phyloP scores from a whole-genome alignment of 139 green algal genomes.

The Tetradesmus lagerheimii region DNA sequence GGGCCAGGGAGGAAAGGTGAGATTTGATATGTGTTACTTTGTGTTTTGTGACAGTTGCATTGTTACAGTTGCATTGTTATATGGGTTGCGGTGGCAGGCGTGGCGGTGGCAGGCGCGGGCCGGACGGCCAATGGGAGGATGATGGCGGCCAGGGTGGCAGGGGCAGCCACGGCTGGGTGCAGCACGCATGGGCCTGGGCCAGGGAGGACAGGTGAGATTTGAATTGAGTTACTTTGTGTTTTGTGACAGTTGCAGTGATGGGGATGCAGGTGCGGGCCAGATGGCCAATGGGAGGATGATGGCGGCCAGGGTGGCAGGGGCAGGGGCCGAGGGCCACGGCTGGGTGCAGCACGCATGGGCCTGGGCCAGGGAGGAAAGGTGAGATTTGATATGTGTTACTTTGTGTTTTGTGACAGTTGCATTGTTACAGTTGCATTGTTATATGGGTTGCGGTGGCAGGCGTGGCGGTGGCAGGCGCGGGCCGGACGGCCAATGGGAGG shows the following conservation, averaged over 20 bases:
- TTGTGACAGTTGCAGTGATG: too few relatives aligned
- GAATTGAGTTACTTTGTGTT: background rate
- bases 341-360: background rate
- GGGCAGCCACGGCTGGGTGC: background rate
- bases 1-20: background rate
- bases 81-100: too few relatives aligned
- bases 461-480: constrained; percentile 50
- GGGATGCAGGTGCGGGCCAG: constrained; percentile 29
- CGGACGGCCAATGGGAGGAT: constrained; percentile 46
- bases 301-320: constrained; percentile 33
- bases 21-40: background rate
- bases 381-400: background rate
- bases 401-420: too few relatives aligned
- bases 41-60: too few relatives aligned
- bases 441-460: constrained; percentile 66
- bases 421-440: too few relatives aligned
- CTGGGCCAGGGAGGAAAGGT: background rate
- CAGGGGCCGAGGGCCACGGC: background rate
- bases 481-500: constrained; percentile 42
- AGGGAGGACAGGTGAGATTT: background rate
- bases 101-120: constrained; percentile 37
- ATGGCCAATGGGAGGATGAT: constrained; percentile 51
- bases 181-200: background rate
- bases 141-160: constrained; percentile 43
- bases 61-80: too few relatives aligned